phyloP scores from a whole-genome alignment of 768 basidiomycete genomes.

The Mycena pura region DNA sequence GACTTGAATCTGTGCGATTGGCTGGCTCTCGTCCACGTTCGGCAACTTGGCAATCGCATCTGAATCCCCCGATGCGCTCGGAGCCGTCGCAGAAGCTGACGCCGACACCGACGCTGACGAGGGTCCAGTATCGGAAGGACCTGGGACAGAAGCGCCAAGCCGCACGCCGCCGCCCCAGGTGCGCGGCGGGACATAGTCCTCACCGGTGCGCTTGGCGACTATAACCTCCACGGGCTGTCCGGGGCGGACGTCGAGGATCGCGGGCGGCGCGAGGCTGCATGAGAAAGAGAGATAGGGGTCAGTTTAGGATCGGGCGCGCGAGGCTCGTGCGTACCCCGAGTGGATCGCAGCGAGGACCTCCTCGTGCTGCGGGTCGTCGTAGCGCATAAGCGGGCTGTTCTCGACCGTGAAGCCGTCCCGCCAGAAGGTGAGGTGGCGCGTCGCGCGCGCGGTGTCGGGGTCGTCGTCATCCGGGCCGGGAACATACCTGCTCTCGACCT shows the following conservation, averaged over 20 bases:
- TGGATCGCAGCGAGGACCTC: conserved; percentile 78
- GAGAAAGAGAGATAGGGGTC: not conserved
- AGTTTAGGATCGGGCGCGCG: not conserved
- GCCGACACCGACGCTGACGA: conserved; percentile 33
- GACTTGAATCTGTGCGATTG: conserved; percentile 90
- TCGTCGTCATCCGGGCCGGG: conserved; percentile 68
- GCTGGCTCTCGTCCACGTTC: conserved; percentile 75
- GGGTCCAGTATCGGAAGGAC: conserved; percentile 60
- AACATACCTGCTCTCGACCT: conserved; percentile 77
- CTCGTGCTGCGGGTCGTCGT: conserved; percentile 79
- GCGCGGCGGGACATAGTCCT: conserved; percentile 73
- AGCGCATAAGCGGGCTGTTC: conserved; percentile 83
- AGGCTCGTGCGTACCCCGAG: too few species aligned
- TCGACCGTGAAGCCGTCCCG: conserved; percentile 91
- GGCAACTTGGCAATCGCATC: conserved; percentile 52
- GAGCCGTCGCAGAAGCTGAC: conserved; percentile 8
- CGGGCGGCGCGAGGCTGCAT: conserved; percentile 72
- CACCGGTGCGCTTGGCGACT: conserved; percentile 70
- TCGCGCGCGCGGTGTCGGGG: conserved; percentile 60
- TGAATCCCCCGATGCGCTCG: not conserved
- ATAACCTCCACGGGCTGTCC: conserved; percentile 88
- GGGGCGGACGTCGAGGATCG: conserved; percentile 71
- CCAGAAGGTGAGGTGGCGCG: conserved; percentile 90
- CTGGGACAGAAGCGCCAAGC: conserved; percentile 80
- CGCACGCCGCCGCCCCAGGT: conserved; percentile 48